phyloP scores from a whole-genome alignment of 148 eudicot species.

The Polygonum maritimum region DNA sequence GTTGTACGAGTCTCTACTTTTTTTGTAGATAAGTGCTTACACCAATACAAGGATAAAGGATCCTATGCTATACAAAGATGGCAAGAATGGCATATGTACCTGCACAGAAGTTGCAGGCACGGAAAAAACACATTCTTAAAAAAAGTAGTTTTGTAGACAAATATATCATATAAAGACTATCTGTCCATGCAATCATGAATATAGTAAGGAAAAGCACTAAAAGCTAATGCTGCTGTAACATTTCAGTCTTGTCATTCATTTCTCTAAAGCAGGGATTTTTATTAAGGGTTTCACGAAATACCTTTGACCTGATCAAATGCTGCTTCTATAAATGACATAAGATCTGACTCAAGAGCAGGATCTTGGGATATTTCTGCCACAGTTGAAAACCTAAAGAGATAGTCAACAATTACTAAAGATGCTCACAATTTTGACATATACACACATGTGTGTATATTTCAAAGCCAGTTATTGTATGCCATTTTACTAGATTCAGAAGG shows the following conservation, averaged over 20 bases:
- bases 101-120: background rate
- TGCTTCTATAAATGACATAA: slow-evolving; percentile 45
- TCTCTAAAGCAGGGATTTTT: background rate
- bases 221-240: background rate
- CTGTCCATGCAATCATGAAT: background rate
- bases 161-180: background rate
- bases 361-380: slow-evolving; percentile 30
- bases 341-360: slow-evolving; percentile 27
- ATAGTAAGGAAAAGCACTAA: background rate
- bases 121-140: background rate
- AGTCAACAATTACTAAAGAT: background rate
- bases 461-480: background rate
- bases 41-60: background rate
- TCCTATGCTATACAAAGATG: background rate
- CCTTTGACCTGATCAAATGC: slow-evolving; percentile 52
- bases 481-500: background rate
- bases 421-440: background rate
- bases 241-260: background rate
- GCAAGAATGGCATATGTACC: background rate
- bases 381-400: slow-evolving; percentile 70
- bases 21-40: background rate
- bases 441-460: background rate
- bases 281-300: slow-evolving; percentile 12
- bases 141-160: background rate
- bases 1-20: background rate